Evolutionary conservation across 2,329 filamentous ascomycete species (phyloP), one percentile per base, ranked within the genome.

Genomic region (Exophiala spinifera): DNA sequence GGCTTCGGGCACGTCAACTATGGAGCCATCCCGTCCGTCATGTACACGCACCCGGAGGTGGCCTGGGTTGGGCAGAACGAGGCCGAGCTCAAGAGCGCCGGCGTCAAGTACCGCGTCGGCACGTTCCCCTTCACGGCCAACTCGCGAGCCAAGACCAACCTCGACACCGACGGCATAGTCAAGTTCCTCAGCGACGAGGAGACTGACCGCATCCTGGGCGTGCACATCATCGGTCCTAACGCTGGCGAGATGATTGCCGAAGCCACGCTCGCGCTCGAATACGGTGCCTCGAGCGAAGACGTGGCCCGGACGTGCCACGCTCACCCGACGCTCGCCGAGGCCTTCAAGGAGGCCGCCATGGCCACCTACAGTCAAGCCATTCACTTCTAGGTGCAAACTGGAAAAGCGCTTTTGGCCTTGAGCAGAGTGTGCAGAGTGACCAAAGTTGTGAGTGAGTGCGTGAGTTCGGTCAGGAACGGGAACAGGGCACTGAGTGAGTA

Each of bases 341-440:
- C 94, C 42, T 97, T 99, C 83, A 99, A 99, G 82, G 94, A 99
- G 83, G 94, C 94, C 68, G 94, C 94, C 65, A 97, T 99, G 94
- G 89, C 90, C 60, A 96, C 92, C 47, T 91, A 95, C 78, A 84
- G 86, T 68, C 94, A 96, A 80, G 87, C 94, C 63, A 96, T 99
- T 72, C 94, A 99, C 79, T 95, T 88, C 76, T 99, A 88, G 65
- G 33, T 20, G n/a, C n/a, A n/a, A n/a, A n/a, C n/a, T n/a, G n/a
- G n/a, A n/a, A n/a, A n/a, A n/a, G n/a, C n/a, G n/a, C n/a, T n/a
- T n/a, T n/a, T n/a, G n/a, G n/a, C 23, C 23, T 25, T 4, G 23
- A 25, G 23, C 23, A 25, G 23, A 25, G 23, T 25, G 23, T n/a
- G n/a, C n/a, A n/a, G n/a, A n/a, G n/a, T n/a, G n/a, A n/a, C n/a